These are phyloP conservation scores for Anthostomella pinea DNA, from an alignment of 2,329 filamentous ascomycete species.

Conservation along the genomic window DNA sequence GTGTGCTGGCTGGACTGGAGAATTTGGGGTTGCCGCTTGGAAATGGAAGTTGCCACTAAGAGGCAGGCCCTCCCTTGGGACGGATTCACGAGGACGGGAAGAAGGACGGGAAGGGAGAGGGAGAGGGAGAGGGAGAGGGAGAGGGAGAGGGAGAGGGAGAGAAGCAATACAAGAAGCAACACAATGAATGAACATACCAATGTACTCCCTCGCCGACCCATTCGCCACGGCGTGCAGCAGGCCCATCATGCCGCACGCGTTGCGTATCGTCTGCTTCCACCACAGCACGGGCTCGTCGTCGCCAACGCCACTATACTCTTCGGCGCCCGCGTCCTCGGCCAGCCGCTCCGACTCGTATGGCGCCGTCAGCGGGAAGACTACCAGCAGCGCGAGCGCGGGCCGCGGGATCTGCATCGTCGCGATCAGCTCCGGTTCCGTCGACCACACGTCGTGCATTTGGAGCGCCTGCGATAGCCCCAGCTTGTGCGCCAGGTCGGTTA, in stretches of 20 bases:
- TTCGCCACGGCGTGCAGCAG: conserved; percentile 81
- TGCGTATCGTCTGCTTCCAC: conserved; percentile 93
- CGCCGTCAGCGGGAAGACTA: conserved; percentile 83
- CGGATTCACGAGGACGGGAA: conserved; percentile 23
- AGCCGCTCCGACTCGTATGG: conserved; percentile 75
- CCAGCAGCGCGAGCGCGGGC: conserved; percentile 81
- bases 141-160: neutral
- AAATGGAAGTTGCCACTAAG: too few relatives aligned
- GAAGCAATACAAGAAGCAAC: neutral
- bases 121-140: conserved; percentile 23
- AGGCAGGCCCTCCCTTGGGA: neutral
- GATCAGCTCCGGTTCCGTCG: conserved; percentile 78
- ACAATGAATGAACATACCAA: conserved; percentile 55
- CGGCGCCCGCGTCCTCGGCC: conserved; percentile 64
- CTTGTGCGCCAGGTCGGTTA: conserved; percentile 77
- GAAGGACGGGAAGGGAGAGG: conserved; percentile 34
- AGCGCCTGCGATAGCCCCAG: conserved; percentile 79
- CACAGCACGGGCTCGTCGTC: conserved; percentile 75
- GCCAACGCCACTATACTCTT: conserved; percentile 67
- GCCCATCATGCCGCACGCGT: conserved; percentile 89
- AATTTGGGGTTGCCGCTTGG: too few relatives aligned
- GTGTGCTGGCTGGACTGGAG: too few relatives aligned
- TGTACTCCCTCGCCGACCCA: conserved; percentile 62
- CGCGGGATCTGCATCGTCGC: conserved; percentile 86
- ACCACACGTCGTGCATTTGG: conserved; percentile 87